Base-by-base conservation (phyloP, 129 eudicot species). In the Arctium minus region DNA sequence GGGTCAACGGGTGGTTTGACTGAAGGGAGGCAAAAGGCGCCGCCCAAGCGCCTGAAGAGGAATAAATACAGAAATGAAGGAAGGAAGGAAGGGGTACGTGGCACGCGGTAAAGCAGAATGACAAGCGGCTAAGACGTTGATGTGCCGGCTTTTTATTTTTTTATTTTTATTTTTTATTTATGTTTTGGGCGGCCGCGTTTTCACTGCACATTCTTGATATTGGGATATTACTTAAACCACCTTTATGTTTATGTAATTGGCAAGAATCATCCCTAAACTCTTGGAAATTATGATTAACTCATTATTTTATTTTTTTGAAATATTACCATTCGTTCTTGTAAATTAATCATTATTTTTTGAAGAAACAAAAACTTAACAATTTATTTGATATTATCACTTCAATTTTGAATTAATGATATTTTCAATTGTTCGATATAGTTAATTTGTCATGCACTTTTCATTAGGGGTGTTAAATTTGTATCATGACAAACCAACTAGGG, bases 1-100 rank as follows among this genome's bases (percentile, higher is more conserved):
- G 87, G 81, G 90, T 87, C 90, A 89, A 78, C 84, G 85, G 69
- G 80, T 60, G 81, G 77, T 80, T 89, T 89, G 92, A 89, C 92
- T 89, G 84, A n/a, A 73, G 60, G 82, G 36, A 18, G 86, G 81
- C 82, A 50, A 73, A 84, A 87, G 80, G 82, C 93, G 93, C 93
- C 93, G 93, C 89, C 93, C 93, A 82, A 87, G 70, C 76, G 78
- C n/a, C 32, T 65, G 72, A 17, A 78, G 70, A 60, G 68, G 68
- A n/a, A 60, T 17, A 60, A 60, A 46, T 46, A 46, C 17, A 10
- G 56, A 46, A 46, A 46, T 11, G 56, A 46, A 37, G 40, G 5
- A 37, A 37, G 0, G n/a, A n/a, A n/a, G 37, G 3, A 10, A 46
- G 77, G 85, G 81, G 7, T 50, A 87, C 93, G 93, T 89, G 93